phyloP scores from a whole-genome alignment of 1,284 basidiomycete genomes.

The Chalciporus sp. region DNA sequence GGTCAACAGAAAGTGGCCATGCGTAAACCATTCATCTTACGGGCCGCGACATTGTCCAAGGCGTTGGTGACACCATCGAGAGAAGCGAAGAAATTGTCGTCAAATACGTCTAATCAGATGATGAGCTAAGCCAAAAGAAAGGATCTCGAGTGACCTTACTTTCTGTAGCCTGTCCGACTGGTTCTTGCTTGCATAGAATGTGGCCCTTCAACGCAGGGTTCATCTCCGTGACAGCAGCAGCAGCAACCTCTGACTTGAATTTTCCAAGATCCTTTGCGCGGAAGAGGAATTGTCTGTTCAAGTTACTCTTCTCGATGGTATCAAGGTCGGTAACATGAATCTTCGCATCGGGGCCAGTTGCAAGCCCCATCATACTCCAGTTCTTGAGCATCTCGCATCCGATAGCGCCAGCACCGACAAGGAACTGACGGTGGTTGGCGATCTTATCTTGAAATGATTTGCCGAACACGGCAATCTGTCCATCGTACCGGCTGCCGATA shows the following conservation, averaged over 20 bases:
- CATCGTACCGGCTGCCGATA: slow-evolving; percentile 85
- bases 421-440: slow-evolving; percentile 89
- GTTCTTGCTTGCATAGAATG: slow-evolving; percentile 89
- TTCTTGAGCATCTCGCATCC: slow-evolving; percentile 99
- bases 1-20: slow-evolving; percentile 5
- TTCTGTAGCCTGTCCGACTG: slow-evolving; percentile 93
- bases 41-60: slow-evolving; percentile 96
- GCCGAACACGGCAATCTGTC: slow-evolving; percentile 96
- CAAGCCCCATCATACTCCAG: slow-evolving; percentile 99
- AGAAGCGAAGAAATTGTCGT: slow-evolving; percentile 84
- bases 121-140: slow-evolving; percentile 6
- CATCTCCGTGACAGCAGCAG: slow-evolving; percentile 93
- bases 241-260: slow-evolving; percentile 98
- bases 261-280: slow-evolving; percentile 95
- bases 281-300: slow-evolving; percentile 99
- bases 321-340: slow-evolving; percentile 98
- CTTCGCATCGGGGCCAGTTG: slow-evolving; percentile 75
- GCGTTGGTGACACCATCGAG: slow-evolving; percentile 99
- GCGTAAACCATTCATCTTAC: slow-evolving; percentile 48
- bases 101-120: slow-evolving; percentile 74
- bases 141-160: slow-evolving; percentile 52
- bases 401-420: slow-evolving; percentile 98
- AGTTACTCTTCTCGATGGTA: slow-evolving; percentile 99
- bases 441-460: slow-evolving; percentile 93
- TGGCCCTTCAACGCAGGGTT: slow-evolving; percentile 92